phyloP scores from a whole-genome alignment of 306 rosid species.

The Rubus idaeus region DNA sequence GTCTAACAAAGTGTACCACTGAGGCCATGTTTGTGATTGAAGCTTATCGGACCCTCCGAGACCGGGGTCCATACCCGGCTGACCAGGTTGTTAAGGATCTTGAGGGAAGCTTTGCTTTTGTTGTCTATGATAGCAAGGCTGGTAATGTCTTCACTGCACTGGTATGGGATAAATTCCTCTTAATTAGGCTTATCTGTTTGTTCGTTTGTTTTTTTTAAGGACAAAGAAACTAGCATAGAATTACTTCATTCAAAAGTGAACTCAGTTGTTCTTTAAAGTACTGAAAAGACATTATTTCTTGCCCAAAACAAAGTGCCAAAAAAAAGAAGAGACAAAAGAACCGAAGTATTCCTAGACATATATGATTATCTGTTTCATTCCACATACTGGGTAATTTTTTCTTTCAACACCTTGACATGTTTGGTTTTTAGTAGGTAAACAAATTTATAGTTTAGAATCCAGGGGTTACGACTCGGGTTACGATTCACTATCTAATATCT shows the following conservation, averaged over 20 bases:
- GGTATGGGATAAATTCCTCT: constrained; percentile 34
- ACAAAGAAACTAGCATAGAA: background rate
- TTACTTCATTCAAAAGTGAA: background rate
- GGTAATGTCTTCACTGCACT: constrained; percentile 89
- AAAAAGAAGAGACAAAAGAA: background rate
- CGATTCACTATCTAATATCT: too few relatives aligned
- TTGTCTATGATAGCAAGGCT: constrained; percentile 85
- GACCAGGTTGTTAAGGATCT: constrained; percentile 94
- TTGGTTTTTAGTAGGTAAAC: too few relatives aligned
- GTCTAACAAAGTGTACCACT: constrained; percentile 57
- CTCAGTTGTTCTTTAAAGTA: background rate
- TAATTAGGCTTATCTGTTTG: too few relatives aligned
- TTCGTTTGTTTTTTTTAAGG: too few relatives aligned
- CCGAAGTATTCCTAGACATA: background rate
- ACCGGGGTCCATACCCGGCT: constrained; percentile 95
- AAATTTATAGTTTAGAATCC: too few relatives aligned
- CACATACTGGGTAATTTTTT: too few relatives aligned
- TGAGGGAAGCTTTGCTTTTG: constrained; percentile 95
- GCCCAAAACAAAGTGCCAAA: background rate
- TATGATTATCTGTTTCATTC: background rate
- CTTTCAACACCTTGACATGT: too few relatives aligned
- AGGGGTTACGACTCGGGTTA: too few relatives aligned
- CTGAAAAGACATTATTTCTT: background rate
- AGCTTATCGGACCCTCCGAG: constrained; percentile 87
- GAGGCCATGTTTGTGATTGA: constrained; percentile 93